Evolutionary conservation across 2,329 filamentous ascomycete species (phyloP).

Genomic region (Cercospora citrullina): DNA sequence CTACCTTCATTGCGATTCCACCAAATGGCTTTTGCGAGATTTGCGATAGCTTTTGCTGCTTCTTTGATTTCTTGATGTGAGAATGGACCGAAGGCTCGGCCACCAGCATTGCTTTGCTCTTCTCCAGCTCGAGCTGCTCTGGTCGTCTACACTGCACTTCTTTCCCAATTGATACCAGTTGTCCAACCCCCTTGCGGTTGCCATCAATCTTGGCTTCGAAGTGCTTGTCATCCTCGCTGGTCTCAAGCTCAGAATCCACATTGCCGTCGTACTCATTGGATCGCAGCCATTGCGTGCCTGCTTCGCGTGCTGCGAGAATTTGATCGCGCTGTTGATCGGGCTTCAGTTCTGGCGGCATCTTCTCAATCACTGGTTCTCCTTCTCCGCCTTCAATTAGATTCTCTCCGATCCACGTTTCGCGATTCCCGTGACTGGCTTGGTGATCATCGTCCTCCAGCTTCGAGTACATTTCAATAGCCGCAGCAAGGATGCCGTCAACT

Average conservation of each 20-base stretch:
- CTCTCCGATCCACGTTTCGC: neutral
- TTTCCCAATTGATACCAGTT: neutral
- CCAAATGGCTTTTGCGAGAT: neutral
- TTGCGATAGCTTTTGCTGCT: neutral
- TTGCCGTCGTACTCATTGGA: neutral
- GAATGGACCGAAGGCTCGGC: neutral
- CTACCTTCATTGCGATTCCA: neutral
- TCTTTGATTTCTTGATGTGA: neutral
- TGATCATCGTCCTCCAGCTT: neutral
- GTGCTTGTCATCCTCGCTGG: neutral
- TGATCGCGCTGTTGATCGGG: neutral
- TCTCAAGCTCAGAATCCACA: neutral
- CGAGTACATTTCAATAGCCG: neutral
- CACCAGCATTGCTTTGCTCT: neutral
- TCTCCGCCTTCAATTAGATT: neutral
- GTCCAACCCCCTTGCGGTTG: neutral
- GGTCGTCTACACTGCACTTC: neutral
- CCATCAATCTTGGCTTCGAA: neutral
- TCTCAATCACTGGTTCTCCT: neutral
- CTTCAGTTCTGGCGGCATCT: neutral
- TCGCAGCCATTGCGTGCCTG: neutral
- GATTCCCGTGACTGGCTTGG: neutral
- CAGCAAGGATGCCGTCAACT: neutral
- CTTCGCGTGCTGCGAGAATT: neutral
- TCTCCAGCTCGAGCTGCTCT: neutral